Percentiles rank a stretch among this genome's conserved stretches.
These are phyloP conservation scores for Rhizopus delemar DNA, from an alignment of 371 early-diverging fungal genomes.

Conservation along the genomic window DNA sequence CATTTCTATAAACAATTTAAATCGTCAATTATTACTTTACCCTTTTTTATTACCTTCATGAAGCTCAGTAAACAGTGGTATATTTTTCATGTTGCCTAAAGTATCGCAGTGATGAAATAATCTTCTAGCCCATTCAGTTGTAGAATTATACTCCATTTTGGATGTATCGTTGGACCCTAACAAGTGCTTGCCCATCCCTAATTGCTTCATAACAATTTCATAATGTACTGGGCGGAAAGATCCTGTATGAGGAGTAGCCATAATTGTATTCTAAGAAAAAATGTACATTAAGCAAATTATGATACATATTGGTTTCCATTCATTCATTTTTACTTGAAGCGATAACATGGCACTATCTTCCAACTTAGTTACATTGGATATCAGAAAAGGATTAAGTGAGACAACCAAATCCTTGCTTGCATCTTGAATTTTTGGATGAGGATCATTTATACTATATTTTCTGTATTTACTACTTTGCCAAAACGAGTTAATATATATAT, in stretches of 20 bases:
- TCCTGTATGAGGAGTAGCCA: conserved; percentile 52
- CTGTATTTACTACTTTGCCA: neutral
- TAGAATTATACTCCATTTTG: neutral
- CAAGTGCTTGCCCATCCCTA: conserved; percentile 39
- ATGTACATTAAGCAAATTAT: neutral
- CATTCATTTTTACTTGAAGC: conserved; percentile 20
- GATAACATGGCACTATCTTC: conserved; percentile 4
- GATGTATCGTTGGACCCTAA: conserved; percentile 14
- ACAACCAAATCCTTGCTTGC: conserved; percentile 28
- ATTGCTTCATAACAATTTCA: conserved; percentile 42
- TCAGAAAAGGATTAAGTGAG: conserved; percentile 31
- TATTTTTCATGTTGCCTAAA: conserved; percentile 26
- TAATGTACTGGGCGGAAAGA: conserved; percentile 50
- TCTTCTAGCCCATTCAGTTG: conserved; percentile 36
- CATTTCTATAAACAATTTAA: conserved; percentile 11
- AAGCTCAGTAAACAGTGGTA: conserved; percentile 15
- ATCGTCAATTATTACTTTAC: conserved; percentile 24
- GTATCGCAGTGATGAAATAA: conserved; percentile 44
- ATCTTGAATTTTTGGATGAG: conserved; percentile 18
- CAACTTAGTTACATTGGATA: conserved; percentile 19
- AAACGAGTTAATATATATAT: neutral
- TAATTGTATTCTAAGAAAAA: conserved; percentile 26
- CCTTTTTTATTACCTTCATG: conserved; percentile 21
- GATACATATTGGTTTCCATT: neutral
- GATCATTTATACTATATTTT: conserved; percentile 28